Conservation (phyloP, 345 rosid species). For the Salix viminalis region DNA sequence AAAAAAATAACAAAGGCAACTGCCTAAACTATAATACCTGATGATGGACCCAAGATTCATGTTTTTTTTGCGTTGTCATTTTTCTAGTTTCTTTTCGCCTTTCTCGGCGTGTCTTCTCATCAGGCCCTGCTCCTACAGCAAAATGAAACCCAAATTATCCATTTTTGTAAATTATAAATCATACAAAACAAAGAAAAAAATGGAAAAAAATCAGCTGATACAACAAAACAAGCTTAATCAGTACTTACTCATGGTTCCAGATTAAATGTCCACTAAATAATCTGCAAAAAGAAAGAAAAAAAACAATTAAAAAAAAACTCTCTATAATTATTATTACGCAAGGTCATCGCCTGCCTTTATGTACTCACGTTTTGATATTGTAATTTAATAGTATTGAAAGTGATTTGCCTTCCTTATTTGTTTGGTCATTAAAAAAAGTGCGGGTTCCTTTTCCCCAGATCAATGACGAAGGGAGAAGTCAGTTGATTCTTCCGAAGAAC, state of each 20-base stretch:
- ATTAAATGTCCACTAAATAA: neutral
- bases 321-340: too few species aligned
- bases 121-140: neutral
- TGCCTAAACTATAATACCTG: constrained; percentile 36
- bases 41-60: constrained; percentile 56
- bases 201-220: neutral
- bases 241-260: constrained; percentile 1
- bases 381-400: too few species aligned
- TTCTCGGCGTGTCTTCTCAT: constrained; percentile 48
- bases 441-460: too few species aligned
- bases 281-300: neutral
- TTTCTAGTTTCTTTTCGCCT: constrained; percentile 62
- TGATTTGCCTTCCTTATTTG: too few species aligned
- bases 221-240: neutral
- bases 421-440: too few species aligned
- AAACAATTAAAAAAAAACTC: too few species aligned
- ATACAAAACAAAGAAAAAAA: neutral
- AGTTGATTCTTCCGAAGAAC: too few species aligned
- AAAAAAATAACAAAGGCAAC: neutral
- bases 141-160: neutral
- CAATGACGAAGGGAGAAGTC: too few species aligned
- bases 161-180: neutral
- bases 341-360: too few species aligned
- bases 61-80: constrained; percentile 39
- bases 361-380: too few species aligned